Percentiles rank a stretch among this genome's conserved stretches.
Conservation (phyloP, 768 basidiomycete genomes). For the Antrodiella citrinella region DNA sequence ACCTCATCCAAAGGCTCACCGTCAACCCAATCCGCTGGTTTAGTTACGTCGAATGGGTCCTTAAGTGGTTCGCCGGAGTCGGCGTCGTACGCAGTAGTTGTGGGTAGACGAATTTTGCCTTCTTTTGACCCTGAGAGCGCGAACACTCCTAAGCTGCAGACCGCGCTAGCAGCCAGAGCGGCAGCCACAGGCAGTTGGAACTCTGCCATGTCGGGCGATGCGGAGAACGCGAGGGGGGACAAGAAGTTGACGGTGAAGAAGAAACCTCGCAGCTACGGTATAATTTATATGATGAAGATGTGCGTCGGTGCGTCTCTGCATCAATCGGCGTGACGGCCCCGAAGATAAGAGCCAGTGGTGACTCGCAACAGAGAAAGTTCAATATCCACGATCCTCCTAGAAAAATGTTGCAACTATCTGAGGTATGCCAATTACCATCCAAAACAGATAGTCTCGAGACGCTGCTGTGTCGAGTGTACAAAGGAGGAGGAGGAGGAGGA, state of each 20-base stretch:
- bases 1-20: slow-evolving; percentile 57
- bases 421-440: not conserved
- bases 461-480: no score
- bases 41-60: slow-evolving; percentile 69
- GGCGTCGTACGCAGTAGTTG: slow-evolving; percentile 16
- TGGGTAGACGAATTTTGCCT: slow-evolving; percentile 33
- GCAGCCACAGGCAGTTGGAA: slow-evolving; percentile 49
- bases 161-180: slow-evolving; percentile 32
- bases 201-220: slow-evolving; percentile 36
- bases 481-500: no score
- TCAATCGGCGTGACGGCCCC: not conserved
- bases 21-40: slow-evolving; percentile 59
- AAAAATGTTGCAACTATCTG: not conserved
- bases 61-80: slow-evolving; percentile 16
- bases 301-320: not conserved
- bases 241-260: not conserved
- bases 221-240: not conserved
- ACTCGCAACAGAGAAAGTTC: not conserved
- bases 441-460: not conserved
- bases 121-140: slow-evolving; percentile 33
- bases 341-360: not conserved
- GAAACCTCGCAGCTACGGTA: no score
- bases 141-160: slow-evolving; percentile 37
- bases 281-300: not conserved
- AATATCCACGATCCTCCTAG: not conserved